A percentile compares a stretch with the other conserved stretches of the same genome.
Evolutionary conservation across 805 yeast genomes (phyloP).

Genomic region (Soucietia sequanensis): DNA sequence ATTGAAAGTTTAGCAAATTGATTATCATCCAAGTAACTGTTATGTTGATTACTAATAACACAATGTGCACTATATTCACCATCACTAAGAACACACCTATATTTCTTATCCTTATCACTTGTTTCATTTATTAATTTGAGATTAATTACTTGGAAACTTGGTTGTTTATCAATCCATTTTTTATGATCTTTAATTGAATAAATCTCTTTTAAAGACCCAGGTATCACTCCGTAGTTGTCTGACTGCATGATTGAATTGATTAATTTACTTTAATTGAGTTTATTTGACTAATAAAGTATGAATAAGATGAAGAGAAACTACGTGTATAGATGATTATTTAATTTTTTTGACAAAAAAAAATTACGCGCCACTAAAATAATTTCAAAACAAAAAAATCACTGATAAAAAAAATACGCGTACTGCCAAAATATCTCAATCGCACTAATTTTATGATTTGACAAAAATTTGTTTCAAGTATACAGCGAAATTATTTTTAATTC

Average conservation of each 20-base stretch:
- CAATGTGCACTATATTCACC: conserved; percentile 39
- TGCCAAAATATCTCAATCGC: too few species aligned
- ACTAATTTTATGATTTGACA: too few species aligned
- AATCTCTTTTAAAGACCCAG: conserved; percentile 23
- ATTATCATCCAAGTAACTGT: conserved; percentile 37
- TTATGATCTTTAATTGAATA: conserved; percentile 19
- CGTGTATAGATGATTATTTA: too few species aligned
- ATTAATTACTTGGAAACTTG: conserved; percentile 34
- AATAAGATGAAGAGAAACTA: background rate
- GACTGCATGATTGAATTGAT: conserved; percentile 7
- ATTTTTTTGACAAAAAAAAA: too few species aligned
- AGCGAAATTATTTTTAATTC: too few species aligned
- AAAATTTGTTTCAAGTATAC: too few species aligned
- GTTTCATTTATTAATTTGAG: conserved; percentile 28
- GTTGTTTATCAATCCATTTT: conserved; percentile 4
- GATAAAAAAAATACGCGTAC: too few species aligned
- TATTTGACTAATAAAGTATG: background rate
- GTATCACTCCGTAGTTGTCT: conserved; percentile 16
- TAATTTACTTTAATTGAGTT: background rate
- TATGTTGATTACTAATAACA: conserved; percentile 40
- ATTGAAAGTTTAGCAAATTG: conserved; percentile 47
- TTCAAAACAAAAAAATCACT: too few species aligned
- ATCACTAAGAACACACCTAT: conserved; percentile 38
- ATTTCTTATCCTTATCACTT: conserved; percentile 21
- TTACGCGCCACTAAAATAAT: too few species aligned